Evolutionary conservation across 2,329 filamentous ascomycete genomes (phyloP), one percentile per base, ranked within the genome.

Genomic region (Fusarium sp.): DNA sequence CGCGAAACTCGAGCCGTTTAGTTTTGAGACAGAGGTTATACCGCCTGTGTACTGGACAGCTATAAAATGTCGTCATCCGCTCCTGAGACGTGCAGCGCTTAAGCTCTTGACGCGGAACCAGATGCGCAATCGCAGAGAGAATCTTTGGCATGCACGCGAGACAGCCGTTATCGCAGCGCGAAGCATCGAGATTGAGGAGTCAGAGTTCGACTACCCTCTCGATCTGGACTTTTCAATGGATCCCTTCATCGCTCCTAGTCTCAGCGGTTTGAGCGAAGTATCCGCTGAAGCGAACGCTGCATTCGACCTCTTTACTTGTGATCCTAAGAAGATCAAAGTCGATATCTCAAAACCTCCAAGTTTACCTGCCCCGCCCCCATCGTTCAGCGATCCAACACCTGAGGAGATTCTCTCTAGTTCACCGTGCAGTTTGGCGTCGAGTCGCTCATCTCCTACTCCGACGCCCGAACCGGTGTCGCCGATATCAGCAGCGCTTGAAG

Each of bases 1-100:
- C 36, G 24, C 68, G 35, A 66, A 65, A 55, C 55, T 73, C 61
- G 58, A 75, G 51, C 26, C 75, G 8, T 86, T 86, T 41, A 81
- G 79, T 11, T 86, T 86, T 51, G 84, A 86, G 44, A 84, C 83
- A 18, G 83, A 84, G 26, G 61, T 85, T 1, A 79, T 86, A 32
- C 81, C 83, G 1, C 82, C 84, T 2, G 72, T 87, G 2, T 85
- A 84, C 71, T 86, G 83, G 70, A 81, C 82, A 12, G 80, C 78
- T 2, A 74, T 77, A 41, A 84, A 83, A 58, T 85, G 83, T 55
- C 79, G 84, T 3, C 84, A 85, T 64, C 87, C 82, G 0, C 74
- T 82, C 22, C 78, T 85, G 9, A 74, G 84, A 18, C 79, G 83
- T 2, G 80, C 82, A 3, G 84, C 84, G 0, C 75, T 85, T 0